Evolutionary conservation across 1,139 yeast species (phyloP).

Genomic region (Casaregolazyma suthepensis): DNA sequence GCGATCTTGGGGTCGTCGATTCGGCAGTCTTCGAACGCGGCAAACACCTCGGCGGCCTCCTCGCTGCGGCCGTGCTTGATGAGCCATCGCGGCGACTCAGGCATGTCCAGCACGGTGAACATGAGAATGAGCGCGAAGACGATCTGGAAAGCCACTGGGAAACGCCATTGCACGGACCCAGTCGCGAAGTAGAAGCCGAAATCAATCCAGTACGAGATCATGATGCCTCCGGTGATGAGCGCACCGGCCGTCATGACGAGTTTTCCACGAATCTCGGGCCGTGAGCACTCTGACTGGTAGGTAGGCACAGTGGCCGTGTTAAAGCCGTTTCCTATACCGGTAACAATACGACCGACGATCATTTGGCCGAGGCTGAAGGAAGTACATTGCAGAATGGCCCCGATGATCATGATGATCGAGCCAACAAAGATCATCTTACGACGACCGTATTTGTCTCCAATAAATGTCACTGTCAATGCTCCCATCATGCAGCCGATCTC

Average conservation of each 20-base stretch:
- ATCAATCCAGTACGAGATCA: conserved; percentile 68
- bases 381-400: conserved; percentile 54
- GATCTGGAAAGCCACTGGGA: conserved; percentile 34
- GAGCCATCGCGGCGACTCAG: conserved; percentile 48
- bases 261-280: conserved; percentile 54
- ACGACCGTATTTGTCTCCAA: conserved; percentile 64
- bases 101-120: conserved; percentile 25
- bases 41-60: conserved; percentile 44
- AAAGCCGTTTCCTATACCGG: conserved; percentile 55
- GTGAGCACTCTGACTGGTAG: conserved; percentile 46
- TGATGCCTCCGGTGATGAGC: conserved; percentile 64
- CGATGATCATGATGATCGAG: conserved; percentile 51
- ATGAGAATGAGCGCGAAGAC: conserved; percentile 20
- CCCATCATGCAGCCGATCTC: conserved; percentile 76
- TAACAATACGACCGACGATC: conserved; percentile 51
- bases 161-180: conserved; percentile 45
- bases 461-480: conserved; percentile 50
- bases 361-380: conserved; percentile 59
- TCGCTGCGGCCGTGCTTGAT: conserved; percentile 34
- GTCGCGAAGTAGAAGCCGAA: conserved; percentile 42
- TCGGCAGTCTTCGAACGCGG: conserved; percentile 39
- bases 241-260: conserved; percentile 67
- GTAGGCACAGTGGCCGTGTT: conserved; percentile 57
- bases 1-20: conserved; percentile 24
- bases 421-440: conserved; percentile 57